phyloP scores from a whole-genome alignment of 1,139 yeast species.

The Yamadazyma taylorii region DNA sequence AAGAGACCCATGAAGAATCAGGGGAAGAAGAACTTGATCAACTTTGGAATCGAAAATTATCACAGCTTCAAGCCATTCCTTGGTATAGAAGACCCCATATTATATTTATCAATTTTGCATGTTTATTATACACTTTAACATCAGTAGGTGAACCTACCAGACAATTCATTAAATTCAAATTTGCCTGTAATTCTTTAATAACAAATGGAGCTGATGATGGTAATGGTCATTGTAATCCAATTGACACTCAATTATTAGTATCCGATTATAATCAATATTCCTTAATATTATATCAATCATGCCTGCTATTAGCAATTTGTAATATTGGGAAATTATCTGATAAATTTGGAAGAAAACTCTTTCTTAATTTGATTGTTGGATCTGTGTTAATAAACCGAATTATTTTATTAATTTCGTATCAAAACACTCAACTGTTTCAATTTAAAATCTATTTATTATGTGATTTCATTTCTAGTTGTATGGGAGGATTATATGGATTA shows the following conservation, averaged over 20 bases:
- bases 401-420: conserved; percentile 30
- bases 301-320: conserved; percentile 41
- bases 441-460: conserved; percentile 33
- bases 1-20: neutral
- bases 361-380: conserved; percentile 38
- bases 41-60: neutral
- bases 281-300: conserved; percentile 25
- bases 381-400: conserved; percentile 26
- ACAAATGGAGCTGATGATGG: no score
- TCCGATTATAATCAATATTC: conserved; percentile 38
- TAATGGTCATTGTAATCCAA: conserved; percentile 34
- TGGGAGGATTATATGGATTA: conserved; percentile 57
- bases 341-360: conserved; percentile 56
- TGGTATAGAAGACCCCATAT: conserved; percentile 26
- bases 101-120: conserved; percentile 27
- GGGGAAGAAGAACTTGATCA: conserved; percentile 1
- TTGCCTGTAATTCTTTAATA: conserved; percentile 34
- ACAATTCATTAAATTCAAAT: conserved; percentile 33
- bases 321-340: conserved; percentile 66
- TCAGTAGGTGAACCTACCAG: conserved; percentile 36
- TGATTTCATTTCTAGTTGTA: conserved; percentile 43
- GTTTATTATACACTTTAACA: conserved; percentile 29
- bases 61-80: neutral
- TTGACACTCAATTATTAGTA: conserved; percentile 34
- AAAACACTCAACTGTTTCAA: conserved; percentile 28